A percentile compares a stretch with the other conserved stretches of the same genome.
Evolutionary conservation across 805 yeast genomes (phyloP).

Genomic region (Zygosaccharomyces siamensis): DNA sequence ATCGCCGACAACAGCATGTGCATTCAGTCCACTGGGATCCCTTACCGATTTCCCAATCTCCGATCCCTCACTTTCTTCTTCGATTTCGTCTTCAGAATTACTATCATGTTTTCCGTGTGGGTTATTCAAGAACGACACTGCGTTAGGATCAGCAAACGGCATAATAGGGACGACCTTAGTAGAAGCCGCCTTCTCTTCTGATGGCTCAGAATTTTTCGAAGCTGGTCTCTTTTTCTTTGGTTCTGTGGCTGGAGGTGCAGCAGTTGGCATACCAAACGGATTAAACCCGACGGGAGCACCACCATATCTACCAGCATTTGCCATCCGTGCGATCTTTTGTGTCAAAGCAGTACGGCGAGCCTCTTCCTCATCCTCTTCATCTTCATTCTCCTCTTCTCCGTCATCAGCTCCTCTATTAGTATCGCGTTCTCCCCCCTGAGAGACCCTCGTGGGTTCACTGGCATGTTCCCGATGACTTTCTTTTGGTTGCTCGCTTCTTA

Average conservation of each 20-base stretch:
- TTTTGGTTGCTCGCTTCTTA: slow-evolving; percentile 27
- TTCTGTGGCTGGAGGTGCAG: slow-evolving; percentile 23
- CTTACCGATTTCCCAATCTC: not conserved
- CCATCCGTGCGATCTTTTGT: slow-evolving; percentile 92
- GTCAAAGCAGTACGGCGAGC: slow-evolving; percentile 69
- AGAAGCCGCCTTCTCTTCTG: slow-evolving; percentile 14
- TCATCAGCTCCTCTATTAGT: slow-evolving; percentile 27
- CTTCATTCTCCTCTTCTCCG: slow-evolving; percentile 47
- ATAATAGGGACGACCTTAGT: slow-evolving; percentile 47
- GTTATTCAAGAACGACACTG: slow-evolving; percentile 27
- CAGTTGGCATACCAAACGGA: slow-evolving; percentile 38
- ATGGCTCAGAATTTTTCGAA: slow-evolving; percentile 20
- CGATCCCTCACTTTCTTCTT: not conserved
- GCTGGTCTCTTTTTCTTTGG: slow-evolving; percentile 25
- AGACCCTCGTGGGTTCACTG: not conserved
- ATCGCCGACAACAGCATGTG: not conserved
- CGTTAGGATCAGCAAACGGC: slow-evolving; percentile 45
- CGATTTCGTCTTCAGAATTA: not conserved
- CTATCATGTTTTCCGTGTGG: slow-evolving; percentile 8
- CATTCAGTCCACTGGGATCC: slow-evolving; percentile 3
- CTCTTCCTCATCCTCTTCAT: slow-evolving; percentile 67
- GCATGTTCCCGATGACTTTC: not conserved
- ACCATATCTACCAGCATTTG: slow-evolving; percentile 78
- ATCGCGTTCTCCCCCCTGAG: not conserved
- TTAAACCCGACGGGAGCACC: slow-evolving; percentile 46